Conservation (phyloP, 148 eudicot genomes). For the Camellia granthamiana region DNA sequence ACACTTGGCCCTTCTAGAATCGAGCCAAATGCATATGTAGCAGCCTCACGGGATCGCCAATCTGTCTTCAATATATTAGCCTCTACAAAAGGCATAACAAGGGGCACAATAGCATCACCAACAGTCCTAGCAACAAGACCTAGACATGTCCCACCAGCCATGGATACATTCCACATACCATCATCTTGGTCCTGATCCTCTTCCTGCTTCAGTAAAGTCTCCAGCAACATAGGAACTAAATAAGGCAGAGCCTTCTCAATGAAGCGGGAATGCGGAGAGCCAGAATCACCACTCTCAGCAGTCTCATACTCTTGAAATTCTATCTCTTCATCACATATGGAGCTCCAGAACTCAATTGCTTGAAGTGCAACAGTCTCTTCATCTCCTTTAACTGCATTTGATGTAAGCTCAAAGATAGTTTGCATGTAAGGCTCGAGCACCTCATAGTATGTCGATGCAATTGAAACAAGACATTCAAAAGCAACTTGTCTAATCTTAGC, state of each 20-base stretch:
- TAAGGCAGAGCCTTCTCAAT: constrained; percentile 53
- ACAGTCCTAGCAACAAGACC: constrained; percentile 67
- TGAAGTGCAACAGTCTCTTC: constrained; percentile 68
- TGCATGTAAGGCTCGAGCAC: constrained; percentile 65
- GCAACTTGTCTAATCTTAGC: constrained; percentile 60
- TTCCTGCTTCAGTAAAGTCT: constrained; percentile 65
- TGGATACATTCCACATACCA: constrained; percentile 57
- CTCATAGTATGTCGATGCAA: constrained; percentile 62
- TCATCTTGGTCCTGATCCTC: constrained; percentile 77
- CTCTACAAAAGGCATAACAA: constrained; percentile 70
- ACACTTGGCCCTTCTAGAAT: constrained; percentile 60
- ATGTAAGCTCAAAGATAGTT: constrained; percentile 52
- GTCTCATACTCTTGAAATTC: constrained; percentile 47
- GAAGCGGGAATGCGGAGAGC: constrained; percentile 43
- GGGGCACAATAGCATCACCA: constrained; percentile 59
- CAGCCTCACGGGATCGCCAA: constrained; percentile 65
- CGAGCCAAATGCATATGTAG: constrained; percentile 68
- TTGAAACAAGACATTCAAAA: constrained; percentile 62
- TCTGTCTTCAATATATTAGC: constrained; percentile 47
- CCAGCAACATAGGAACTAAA: constrained; percentile 56
- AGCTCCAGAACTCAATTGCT: constrained; percentile 78
- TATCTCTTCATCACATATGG: constrained; percentile 70
- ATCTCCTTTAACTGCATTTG: constrained; percentile 56
- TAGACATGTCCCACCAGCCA: constrained; percentile 78
- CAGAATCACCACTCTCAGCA: constrained; percentile 37